Percentiles rank a stretch among this genome's conserved stretches.
Conservation (phyloP, 768 basidiomycete genomes). For the Suillus tomentosus region DNA sequence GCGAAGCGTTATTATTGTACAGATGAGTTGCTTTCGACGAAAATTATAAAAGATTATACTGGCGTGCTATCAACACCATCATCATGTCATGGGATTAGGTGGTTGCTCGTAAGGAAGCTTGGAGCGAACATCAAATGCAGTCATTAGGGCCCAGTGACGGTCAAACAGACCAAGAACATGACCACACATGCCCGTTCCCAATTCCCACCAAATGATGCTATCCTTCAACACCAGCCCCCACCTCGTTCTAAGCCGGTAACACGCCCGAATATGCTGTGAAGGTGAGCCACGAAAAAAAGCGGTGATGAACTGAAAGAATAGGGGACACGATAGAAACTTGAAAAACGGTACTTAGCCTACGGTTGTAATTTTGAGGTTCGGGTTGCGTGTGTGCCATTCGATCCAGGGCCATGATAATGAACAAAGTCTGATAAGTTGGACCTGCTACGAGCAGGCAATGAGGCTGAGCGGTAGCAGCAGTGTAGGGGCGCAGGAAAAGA, state of each 20-base stretch:
- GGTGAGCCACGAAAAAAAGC: constrained; percentile 27
- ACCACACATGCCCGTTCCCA: constrained; percentile 10
- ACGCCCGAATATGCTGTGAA: constrained; percentile 27
- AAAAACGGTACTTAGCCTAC: constrained; percentile 8
- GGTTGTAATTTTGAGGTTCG: neutral
- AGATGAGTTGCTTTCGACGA: neutral
- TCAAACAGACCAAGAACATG: constrained; percentile 13
- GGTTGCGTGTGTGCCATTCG: neutral
- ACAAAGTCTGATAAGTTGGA: constrained; percentile 30
- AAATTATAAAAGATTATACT: neutral
- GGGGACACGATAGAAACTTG: neutral
- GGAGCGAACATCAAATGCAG: neutral
- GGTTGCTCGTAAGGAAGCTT: neutral
- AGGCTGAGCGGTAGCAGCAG: constrained; percentile 6
- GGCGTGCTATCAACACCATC: neutral
- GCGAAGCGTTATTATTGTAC: neutral
- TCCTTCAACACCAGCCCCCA: neutral
- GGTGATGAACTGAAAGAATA: constrained; percentile 12
- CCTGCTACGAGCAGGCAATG: neutral
- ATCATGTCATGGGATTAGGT: neutral
- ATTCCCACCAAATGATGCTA: constrained; percentile 1
- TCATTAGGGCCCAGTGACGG: constrained; percentile 6
- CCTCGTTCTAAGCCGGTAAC: neutral
- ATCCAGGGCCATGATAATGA: constrained; percentile 1
- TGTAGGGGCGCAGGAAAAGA: constrained; percentile 5